Conservation (phyloP, 2,329 filamentous ascomycete genomes). For the Neonectria ditissima region DNA sequence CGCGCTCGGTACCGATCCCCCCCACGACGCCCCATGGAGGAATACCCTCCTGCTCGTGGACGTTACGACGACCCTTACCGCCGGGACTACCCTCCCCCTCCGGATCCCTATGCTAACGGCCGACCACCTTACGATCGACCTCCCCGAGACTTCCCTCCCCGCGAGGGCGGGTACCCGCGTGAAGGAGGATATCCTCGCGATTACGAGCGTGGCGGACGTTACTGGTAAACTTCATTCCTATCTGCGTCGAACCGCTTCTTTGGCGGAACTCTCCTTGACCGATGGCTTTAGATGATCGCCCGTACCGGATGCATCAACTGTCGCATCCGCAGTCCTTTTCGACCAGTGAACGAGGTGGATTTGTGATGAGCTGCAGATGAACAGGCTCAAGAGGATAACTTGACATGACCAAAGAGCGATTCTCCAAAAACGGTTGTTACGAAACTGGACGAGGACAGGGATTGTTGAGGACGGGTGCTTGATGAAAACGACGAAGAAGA, state of each 20-base stretch:
- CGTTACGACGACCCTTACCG: slow-evolving; percentile 84
- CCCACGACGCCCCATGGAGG: slow-evolving; percentile 80
- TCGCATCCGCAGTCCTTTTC: slow-evolving; percentile 31
- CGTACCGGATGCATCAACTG: slow-evolving; percentile 31
- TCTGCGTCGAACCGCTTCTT: slow-evolving; percentile 40
- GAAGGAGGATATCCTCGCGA: slow-evolving; percentile 59
- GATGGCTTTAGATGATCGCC: slow-evolving; percentile 50
- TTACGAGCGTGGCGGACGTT: slow-evolving; percentile 63
- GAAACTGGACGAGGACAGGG: slow-evolving; percentile 31
- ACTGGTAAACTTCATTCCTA: slow-evolving; percentile 58
- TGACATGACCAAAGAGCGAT: slow-evolving; percentile 38
- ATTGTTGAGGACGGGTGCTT: slow-evolving; percentile 29
- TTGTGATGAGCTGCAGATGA: slow-evolving; percentile 32
- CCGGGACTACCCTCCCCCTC: slow-evolving; percentile 73
- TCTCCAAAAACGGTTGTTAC: slow-evolving; percentile 35
- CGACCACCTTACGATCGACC: slow-evolving; percentile 68
- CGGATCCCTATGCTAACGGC: slow-evolving; percentile 71
- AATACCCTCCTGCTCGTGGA: slow-evolving; percentile 77
- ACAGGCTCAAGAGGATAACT: slow-evolving; percentile 33
- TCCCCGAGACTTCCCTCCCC: slow-evolving; percentile 63
- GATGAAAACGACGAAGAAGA: slow-evolving; percentile 35
- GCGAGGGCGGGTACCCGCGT: slow-evolving; percentile 54
- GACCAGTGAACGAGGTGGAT: slow-evolving; percentile 32
- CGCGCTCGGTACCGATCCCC: slow-evolving; percentile 84
- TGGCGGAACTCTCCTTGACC: slow-evolving; percentile 52